These are phyloP conservation scores for Mortierella sp. DNA, from an alignment of 371 early-diverging fungal species.

Conservation along the genomic window DNA sequence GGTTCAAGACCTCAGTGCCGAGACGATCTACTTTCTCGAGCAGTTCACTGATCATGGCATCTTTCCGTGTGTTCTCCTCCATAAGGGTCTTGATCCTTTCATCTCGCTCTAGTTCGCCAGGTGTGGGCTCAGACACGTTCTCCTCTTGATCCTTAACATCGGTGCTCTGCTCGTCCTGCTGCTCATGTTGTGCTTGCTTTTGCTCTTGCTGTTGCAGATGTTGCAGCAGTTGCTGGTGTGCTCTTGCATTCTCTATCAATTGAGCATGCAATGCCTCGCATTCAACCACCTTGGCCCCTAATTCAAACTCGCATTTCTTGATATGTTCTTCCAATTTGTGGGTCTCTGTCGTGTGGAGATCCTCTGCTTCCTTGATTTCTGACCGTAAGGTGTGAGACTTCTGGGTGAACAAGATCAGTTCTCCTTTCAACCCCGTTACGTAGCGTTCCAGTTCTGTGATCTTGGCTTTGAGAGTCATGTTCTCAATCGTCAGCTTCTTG, in stretches of 20 bases:
- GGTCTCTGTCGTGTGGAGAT: conserved; percentile 11
- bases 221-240: neutral
- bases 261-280: conserved; percentile 19
- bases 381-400: conserved; percentile 29
- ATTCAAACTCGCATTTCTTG: conserved; percentile 32
- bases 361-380: conserved; percentile 28
- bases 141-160: conserved; percentile 4
- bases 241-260: neutral
- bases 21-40: conserved; percentile 34
- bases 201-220: neutral
- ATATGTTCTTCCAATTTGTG: conserved; percentile 18
- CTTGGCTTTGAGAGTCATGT: conserved; percentile 42
- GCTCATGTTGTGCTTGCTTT: conserved; percentile 6
- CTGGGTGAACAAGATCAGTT: conserved; percentile 36
- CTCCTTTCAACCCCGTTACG: conserved; percentile 48
- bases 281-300: conserved; percentile 33
- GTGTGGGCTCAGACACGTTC: neutral
- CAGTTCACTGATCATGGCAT: conserved; percentile 28
- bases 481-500: conserved; percentile 37
- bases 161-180: conserved; percentile 6
- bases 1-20: conserved; percentile 29
- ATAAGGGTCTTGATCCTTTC: conserved; percentile 12
- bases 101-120: neutral
- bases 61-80: conserved; percentile 34
- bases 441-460: conserved; percentile 50